These are phyloP conservation scores for Torulaspora quercuum DNA, from an alignment of 805 yeast genomes.

Conservation along the genomic window DNA sequence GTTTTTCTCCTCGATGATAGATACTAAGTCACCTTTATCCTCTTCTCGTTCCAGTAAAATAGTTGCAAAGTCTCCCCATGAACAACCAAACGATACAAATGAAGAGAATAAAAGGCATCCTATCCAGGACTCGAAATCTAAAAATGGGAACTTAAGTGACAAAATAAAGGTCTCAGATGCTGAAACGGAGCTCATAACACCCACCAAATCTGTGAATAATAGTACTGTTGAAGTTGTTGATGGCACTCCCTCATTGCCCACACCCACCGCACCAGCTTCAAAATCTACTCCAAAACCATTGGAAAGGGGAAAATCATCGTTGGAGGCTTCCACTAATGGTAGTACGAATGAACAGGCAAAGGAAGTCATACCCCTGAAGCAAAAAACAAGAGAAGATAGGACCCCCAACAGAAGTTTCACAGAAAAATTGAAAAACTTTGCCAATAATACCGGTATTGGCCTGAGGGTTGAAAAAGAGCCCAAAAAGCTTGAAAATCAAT, in stretches of 20 bases:
- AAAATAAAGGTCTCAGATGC: no score
- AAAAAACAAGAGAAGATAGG: no score
- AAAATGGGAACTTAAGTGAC: neutral
- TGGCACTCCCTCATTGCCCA: constrained; percentile 8
- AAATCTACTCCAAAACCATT: neutral
- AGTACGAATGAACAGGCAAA: neutral
- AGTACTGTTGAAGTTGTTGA: constrained; percentile 1
- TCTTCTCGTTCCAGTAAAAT: constrained; percentile 10
- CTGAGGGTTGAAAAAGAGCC: constrained; percentile 15
- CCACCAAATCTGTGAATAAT: constrained; percentile 7
- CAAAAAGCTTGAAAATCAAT: neutral
- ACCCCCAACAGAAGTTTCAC: constrained; percentile 15
- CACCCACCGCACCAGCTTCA: constrained; percentile 3
- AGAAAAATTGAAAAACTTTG: constrained; percentile 22
- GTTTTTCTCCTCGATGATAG: constrained; percentile 16
- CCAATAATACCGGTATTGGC: constrained; percentile 21
- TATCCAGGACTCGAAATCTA: neutral
- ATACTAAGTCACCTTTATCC: constrained; percentile 14
- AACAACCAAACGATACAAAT: neutral
- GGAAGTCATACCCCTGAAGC: no score
- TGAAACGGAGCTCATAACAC: constrained; percentile 3
- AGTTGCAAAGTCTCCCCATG: neutral
- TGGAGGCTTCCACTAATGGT: neutral
- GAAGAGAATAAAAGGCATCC: constrained; percentile 1
- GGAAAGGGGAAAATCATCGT: neutral